These are phyloP conservation scores for Vaccinium corymbosum DNA, from an alignment of 148 eudicot genomes.

Conservation along the genomic window DNA sequence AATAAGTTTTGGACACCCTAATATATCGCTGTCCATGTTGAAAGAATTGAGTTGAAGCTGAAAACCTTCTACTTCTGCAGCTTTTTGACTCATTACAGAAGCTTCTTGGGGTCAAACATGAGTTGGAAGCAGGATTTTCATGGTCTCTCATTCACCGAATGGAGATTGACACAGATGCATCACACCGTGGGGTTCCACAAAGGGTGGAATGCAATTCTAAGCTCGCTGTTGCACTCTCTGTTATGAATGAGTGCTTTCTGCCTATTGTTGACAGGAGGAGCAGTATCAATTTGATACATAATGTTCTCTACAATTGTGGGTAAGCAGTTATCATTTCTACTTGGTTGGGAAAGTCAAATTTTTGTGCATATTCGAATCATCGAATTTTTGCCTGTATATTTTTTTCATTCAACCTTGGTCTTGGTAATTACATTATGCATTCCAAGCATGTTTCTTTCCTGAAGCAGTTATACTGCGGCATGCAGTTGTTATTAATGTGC, in stretches of 20 bases:
- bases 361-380: background rate
- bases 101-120: conserved; percentile 86
- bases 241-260: conserved; percentile 96
- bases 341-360: background rate
- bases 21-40: background rate
- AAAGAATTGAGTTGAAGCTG: conserved; percentile 3
- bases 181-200: conserved; percentile 46
- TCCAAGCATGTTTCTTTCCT: background rate
- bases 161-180: conserved; percentile 52
- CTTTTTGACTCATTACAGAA: conserved; percentile 68
- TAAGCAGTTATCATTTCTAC: conserved; percentile 33
- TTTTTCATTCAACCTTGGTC: background rate
- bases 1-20: background rate
- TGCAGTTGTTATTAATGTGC: background rate
- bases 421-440: background rate
- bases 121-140: conserved; percentile 73
- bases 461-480: background rate
- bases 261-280: conserved; percentile 86
- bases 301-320: conserved; percentile 88
- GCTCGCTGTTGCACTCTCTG: conserved; percentile 84
- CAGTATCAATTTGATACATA: conserved; percentile 80
- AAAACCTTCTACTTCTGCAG: conserved; percentile 41
- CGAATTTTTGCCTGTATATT: background rate
- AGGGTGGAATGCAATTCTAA: conserved; percentile 91
- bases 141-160: conserved; percentile 89